These are phyloP conservation scores for Diaporthe longicolla DNA, from an alignment of 2,329 filamentous ascomycete genomes.

Conservation along the genomic window DNA sequence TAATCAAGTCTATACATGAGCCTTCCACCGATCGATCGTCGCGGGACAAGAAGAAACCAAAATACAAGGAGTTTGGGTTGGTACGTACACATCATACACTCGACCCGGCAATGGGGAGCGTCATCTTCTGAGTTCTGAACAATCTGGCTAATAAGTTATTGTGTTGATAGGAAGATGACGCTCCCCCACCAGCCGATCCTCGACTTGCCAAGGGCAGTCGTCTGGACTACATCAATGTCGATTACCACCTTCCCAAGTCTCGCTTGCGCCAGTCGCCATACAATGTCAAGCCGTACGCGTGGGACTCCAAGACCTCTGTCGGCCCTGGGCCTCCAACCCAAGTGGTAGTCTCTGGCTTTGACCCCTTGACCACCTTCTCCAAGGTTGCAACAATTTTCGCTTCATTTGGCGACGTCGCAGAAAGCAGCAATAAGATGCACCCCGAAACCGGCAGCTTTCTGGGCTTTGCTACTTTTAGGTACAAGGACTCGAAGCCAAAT, in stretches of 20 bases:
- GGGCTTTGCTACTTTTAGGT: slow-evolving; percentile 92
- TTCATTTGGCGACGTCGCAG: slow-evolving; percentile 87
- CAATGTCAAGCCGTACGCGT: slow-evolving; percentile 83
- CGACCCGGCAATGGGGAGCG: slow-evolving; percentile 65
- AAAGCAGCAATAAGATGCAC: slow-evolving; percentile 94
- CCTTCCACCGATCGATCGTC: slow-evolving; percentile 67
- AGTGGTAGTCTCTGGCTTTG: slow-evolving; percentile 95
- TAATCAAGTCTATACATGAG: slow-evolving; percentile 73
- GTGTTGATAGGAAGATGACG: slow-evolving; percentile 81
- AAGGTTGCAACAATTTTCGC: slow-evolving; percentile 84
- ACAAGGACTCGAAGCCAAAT: slow-evolving; percentile 78
- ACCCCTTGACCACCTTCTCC: slow-evolving; percentile 85
- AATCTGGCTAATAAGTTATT: slow-evolving; percentile 61
- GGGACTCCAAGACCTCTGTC: slow-evolving; percentile 86
- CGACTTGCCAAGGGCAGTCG: slow-evolving; percentile 79
- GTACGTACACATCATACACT: slow-evolving; percentile 70
- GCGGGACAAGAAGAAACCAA: slow-evolving; percentile 70
- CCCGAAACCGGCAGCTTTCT: slow-evolving; percentile 94
- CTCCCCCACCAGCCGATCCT: slow-evolving; percentile 82
- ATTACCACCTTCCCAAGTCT: slow-evolving; percentile 79
- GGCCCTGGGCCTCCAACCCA: slow-evolving; percentile 91
- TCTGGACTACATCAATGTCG: slow-evolving; percentile 77
- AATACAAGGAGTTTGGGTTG: slow-evolving; percentile 75
- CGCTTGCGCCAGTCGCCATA: slow-evolving; percentile 82
- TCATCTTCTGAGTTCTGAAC: slow-evolving; percentile 60